Percentiles rank a stretch among this genome's conserved stretches.
Conservation (phyloP, 768 basidiomycete genomes). For the Cystoderma amianthinum region DNA sequence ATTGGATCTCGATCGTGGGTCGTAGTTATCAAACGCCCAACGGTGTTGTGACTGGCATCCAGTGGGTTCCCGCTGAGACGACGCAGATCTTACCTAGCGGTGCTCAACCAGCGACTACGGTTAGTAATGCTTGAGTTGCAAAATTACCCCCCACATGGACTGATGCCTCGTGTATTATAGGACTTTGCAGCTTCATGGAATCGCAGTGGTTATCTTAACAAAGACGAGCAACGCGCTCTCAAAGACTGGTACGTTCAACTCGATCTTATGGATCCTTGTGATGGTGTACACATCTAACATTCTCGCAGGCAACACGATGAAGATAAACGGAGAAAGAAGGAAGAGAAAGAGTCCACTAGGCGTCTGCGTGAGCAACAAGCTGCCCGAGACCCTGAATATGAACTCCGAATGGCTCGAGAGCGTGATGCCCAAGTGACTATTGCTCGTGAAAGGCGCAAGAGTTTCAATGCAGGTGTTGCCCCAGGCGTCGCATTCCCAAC, state of each 20-base stretch:
- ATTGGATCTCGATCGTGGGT: conserved; percentile 11
- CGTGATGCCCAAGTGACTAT: conserved; percentile 36
- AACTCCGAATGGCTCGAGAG: conserved; percentile 52
- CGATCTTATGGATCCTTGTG: background rate
- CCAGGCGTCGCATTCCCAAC: conserved; percentile 22
- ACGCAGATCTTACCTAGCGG: conserved; percentile 53
- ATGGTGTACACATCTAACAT: background rate
- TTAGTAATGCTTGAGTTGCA: too few species aligned
- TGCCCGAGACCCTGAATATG: conserved; percentile 39
- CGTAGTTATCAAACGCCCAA: conserved; percentile 65
- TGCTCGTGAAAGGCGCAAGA: conserved; percentile 44
- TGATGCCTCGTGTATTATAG: too few species aligned
- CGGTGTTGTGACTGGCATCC: conserved; percentile 61
- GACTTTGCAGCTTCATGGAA: conserved; percentile 56
- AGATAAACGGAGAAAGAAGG: conserved; percentile 35
- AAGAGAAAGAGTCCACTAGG: conserved; percentile 36
- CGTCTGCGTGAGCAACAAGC: conserved; percentile 39
- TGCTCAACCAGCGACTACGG: conserved; percentile 52
- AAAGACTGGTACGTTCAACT: conserved; percentile 34
- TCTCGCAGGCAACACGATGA: conserved; percentile 37
- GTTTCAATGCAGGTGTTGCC: conserved; percentile 36
- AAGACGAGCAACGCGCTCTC: conserved; percentile 31
- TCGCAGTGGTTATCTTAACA: conserved; percentile 30
- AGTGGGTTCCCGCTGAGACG: conserved; percentile 66
- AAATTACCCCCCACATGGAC: too few species aligned